Evolutionary conservation across 116 monocot species (phyloP), one percentile per base, ranked within the genome.

Genomic region (Trichopus zeylanicus): DNA sequence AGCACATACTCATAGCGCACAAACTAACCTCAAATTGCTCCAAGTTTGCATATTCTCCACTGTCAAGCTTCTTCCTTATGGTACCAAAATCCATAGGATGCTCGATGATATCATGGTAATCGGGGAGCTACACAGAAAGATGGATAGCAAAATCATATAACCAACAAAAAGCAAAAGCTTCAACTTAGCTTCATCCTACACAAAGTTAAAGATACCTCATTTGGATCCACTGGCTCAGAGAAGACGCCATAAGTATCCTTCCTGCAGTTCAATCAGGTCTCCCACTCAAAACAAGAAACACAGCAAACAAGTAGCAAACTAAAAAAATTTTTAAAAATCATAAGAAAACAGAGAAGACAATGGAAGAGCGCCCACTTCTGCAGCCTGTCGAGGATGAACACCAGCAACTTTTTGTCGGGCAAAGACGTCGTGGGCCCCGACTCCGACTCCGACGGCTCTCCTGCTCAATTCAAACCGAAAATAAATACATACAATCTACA

Each of bases 301-400:
- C 32, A 64, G 19, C 29, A 34, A 61, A 35, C 39, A 57, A 62
- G 21, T 10, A 19, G 49, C 31, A 54, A 26, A 20, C 51, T 24
- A 8, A 31, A 57, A 32, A 22, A 20, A 26, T 24, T 21, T 49
- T 8, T 26, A 29, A 47, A 6, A 55, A 25, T 46, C 26, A 12
- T 13, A 9, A 20, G 8, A 16, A 46, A 25, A 42, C 7, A 60
- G 1, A 15, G 29, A 31, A 29, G 21, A 78, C 80, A 29, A n/a
- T n/a, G n/a, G n/a, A n/a, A n/a, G n/a, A n/a, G n/a, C n/a, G n/a
- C n/a, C n/a, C 68, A 87, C 92, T 87, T 87, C 67, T 87, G 84
- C 28, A 92, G 87, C 68, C 92, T 81, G 51, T 92, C 92, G 46
- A 92, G 87, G 63, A 92, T 87, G 87, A 87, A 84, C 27, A 76